Base-by-base conservation (phyloP, 441 rosid species). In the Hura crepitans region DNA sequence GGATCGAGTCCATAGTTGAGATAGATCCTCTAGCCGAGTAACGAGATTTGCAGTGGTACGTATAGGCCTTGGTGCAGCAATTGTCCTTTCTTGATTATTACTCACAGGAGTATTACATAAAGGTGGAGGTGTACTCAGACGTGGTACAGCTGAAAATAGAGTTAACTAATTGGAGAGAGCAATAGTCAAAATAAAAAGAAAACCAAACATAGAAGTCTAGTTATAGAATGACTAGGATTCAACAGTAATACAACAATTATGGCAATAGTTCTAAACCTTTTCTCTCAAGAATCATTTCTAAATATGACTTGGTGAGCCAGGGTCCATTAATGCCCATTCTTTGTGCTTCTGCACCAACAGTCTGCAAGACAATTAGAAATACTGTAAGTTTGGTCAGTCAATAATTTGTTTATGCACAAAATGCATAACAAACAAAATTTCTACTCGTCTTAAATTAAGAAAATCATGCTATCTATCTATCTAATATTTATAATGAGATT, bases 1-100 rank as follows among this genome's bases (percentile, higher is more conserved):
- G 77, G 99, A 95, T 55, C 99, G 95, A 74, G 99, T 95, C 99
- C 98, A 95, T 62, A 96, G 98, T 75, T 86, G 98, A 68, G 98
- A 87, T 74, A 91, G 79, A 88, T 92, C 98, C 81, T 95, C 99
- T 62, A 96, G 89, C 75, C 72, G 85, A 63, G 84, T 88, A 71
- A 86, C 86, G 79, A 86, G 77, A 85, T 87, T 85, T 75, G 93
- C 79, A 75, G 87, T 83, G 50, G 91, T 92, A 58, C 98, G 93
- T 63, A 96, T 96, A 49, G 98, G 99, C 88, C 82, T 91, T 58
- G 98, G 99, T 62, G 96, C 94, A 68, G 77, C 90, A 81, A 92
- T 87, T 45, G 77, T 68, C 82, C 82, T 87, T 80, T 93, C 99
- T 81, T 85, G 96, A 81, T 79, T 81, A 72, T 74, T 65, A 62